Evolutionary conservation across 176 grass and related monocot species (phyloP), one percentile per base, ranked within the genome.

Genomic region (Cenchrus purpureus): DNA sequence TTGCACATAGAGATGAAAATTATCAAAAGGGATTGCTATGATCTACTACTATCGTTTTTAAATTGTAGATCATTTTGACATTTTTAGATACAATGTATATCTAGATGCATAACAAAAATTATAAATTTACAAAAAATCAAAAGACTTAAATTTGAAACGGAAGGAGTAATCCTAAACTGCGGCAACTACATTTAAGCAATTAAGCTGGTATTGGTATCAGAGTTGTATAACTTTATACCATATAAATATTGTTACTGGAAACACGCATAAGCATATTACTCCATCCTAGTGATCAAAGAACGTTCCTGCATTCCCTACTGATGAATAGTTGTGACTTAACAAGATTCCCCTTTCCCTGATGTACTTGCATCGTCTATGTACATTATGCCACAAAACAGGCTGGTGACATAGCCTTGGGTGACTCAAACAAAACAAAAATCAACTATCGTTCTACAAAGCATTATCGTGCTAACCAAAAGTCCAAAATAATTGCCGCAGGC

Each of bases 281-380:
- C 25, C 25, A 25, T 25, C 6, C 43, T 44, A 44, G 43, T 44
- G 43, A 44, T 44, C 43, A 44, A 22, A 70, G 50, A 13, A 13
- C 10, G 50, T 52, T 52, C 14, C 67, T 79, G 65, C 56, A 64
- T 19, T 79, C 17, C 45, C 45, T 86, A 80, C 69, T n/a, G 68
- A 52, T 52, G 12, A 73, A 29, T 31, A 46, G 22, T 51, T 45
- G n/a, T 42, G 29, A 52, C 20, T 66, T 86, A 79, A 62, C 65
- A 79, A 31, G 64, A 16, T 43, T 77, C 37, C 22, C 10, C 66
- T 59, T 72, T 22, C 11, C 56, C 13, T 79, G 8, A 29, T 64
- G 25, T 25, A 25, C 25, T 81, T 78, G 44, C 61, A 40, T 42
- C 28, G 15, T 49, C 17, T 84, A 84, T 88, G 67, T 84, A 88